Evolutionary conservation across 163 green algal genomes (phyloP), one percentile per base, ranked within the genome.

Genomic region (Scenedesmus sp.): DNA sequence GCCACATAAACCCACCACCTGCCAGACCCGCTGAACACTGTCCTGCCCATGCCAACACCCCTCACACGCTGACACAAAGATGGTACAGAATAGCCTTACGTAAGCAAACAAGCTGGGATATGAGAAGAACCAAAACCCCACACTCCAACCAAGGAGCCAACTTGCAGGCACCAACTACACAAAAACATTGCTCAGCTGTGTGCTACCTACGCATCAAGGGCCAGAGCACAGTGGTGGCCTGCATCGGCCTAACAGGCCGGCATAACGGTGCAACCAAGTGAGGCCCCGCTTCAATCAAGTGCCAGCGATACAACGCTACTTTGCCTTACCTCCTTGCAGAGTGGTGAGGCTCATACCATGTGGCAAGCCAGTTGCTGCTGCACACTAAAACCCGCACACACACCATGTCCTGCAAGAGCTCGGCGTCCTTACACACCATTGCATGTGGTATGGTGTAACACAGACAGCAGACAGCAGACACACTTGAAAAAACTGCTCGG

Each of bases 31-130:
- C 3, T 6, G 1, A n/a, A 6, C 59, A 33, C 59, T 10, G 4
- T 30, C 65, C n/a, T n/a, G n/a, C n/a, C n/a, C n/a, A n/a, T n/a
- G n/a, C n/a, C 65, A 40, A 16, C 30, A 33, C 5, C 61, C 61
- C 61, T 37, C 26, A 76, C 65, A 40, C 30, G 18, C 65, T 30
- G 5, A 16, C 4, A 40, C 30, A 40, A 37, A 76, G 13, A 76
- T 40, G 65, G 65, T 76, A 76, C 65, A 76, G 65, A n/a, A 76
- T 76, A 76, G 65, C 65, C 65, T 30, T 76, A 76, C 65, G 40
- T 20, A 40, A 40, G 65, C 65, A 76, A 76, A 76, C 65, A 76
- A 76, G 65, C 65, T 76, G 65, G 65, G 65, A 76, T 40, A 76
- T 40, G 65, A 40, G 30, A 18, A 40, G 30, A 7, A 76, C 18